Evolutionary conservation across 2,329 filamentous ascomycete genomes (phyloP), one percentile per base, ranked within the genome.

Genomic region (Talaromyces sp.): DNA sequence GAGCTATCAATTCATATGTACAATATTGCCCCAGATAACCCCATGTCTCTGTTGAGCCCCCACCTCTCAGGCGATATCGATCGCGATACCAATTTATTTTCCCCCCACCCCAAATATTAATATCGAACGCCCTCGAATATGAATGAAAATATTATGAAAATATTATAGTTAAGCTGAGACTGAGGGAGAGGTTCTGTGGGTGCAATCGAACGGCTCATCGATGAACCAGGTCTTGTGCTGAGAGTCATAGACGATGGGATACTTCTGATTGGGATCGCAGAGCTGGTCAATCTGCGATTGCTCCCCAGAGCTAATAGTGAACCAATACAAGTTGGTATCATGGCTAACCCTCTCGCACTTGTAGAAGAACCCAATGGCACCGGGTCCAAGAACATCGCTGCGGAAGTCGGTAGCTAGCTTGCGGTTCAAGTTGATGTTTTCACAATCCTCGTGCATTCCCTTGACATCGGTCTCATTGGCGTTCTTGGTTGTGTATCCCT

Each of bases 191-290:
- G 57, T 57, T 10, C 57, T 55, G 42, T 52, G 55, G 24, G 58
- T 62, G 29, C 61, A 63, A 39, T 60, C 51, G 22, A 63, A 62
- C 2, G 61, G 61, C 51, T 63, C 61, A 48, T 63, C 61, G 45
- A 63, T 45, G 27, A 56, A 63, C 61, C 61, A 63, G 17, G 59
- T 59, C 17, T 52, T 44, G 30, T 61, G 59, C 40, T 63, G 61
- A 37, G 49, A 43, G 29, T 63, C 59, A 16, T 49, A 56, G 7
- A 62, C 54, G 27, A 63, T 61, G 3, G 61, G 61, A 14, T 53
- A 61, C 9, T 41, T 50, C 27, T 56, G 58, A 29, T 55, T 49
- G 1, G 47, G 43, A 49, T 53, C 37, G 36, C 59, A 62, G 35
- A 63, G 51, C 47, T 54, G 35, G 22, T 63, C 51, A 39, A 63